Conservation (phyloP, 768 basidiomycete genomes). For the Dentipellis sp. region DNA sequence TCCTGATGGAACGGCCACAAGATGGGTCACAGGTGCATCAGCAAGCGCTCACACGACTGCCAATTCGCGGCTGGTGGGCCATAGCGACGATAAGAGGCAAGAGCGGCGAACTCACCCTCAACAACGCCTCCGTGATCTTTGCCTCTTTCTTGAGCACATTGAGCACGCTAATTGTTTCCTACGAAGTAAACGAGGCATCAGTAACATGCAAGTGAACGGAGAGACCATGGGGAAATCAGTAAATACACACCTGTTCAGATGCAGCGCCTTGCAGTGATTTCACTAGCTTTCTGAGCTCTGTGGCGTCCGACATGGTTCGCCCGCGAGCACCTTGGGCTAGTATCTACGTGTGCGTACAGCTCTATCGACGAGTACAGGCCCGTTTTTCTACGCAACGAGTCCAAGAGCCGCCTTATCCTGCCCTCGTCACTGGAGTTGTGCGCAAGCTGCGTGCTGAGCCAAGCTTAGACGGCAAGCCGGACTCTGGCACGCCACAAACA, state of each 20-base stretch:
- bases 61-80: slow-evolving; percentile 4
- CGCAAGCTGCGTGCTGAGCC: not conserved
- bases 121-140: slow-evolving; percentile 59
- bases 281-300: slow-evolving; percentile 14
- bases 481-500: not conserved
- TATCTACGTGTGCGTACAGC: not conserved
- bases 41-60: not conserved
- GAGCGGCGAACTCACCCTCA: slow-evolving; percentile 51
- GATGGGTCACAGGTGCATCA: not conserved
- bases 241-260: slow-evolving; percentile 8
- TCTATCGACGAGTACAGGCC: not conserved
- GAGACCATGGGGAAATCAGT: not conserved
- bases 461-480: not conserved
- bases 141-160: slow-evolving; percentile 55
- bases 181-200: slow-evolving; percentile 19
- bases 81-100: slow-evolving; percentile 12
- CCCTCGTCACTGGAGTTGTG: not conserved
- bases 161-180: slow-evolving; percentile 62
- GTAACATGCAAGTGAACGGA: slow-evolving; percentile 17
- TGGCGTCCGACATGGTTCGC: slow-evolving; percentile 11
- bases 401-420: not conserved
- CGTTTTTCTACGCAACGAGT: not conserved
- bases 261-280: slow-evolving; percentile 14
- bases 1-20: slow-evolving; percentile 41
- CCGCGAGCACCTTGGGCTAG: not conserved